Evolutionary conservation across 495 filamentous ascomycete genomes (phyloP).

Genomic region (Physcia stellaris): DNA sequence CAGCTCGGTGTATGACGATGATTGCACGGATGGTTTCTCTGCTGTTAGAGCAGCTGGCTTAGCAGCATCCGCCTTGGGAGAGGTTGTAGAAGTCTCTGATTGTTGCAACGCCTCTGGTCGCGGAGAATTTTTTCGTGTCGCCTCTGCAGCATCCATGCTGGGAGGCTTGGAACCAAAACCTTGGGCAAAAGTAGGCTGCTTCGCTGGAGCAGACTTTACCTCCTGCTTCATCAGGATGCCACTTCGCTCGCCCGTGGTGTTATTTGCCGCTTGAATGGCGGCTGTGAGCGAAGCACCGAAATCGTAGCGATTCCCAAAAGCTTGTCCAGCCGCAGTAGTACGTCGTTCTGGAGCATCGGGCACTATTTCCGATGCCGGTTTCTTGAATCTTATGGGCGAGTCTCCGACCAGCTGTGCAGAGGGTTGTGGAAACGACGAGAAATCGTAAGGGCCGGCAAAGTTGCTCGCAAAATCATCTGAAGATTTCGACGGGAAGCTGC

Average conservation of each 20-base stretch:
- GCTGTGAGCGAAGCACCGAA: slow-evolving; percentile 78
- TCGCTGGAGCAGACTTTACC: slow-evolving; percentile 29
- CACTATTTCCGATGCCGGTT: slow-evolving; percentile 19
- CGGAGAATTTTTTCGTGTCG: background rate
- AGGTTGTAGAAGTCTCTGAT: background rate
- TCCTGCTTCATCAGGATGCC: slow-evolving; percentile 5
- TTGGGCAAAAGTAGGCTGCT: slow-evolving; percentile 18
- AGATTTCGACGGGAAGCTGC: slow-evolving; percentile 45
- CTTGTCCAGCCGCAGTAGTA: slow-evolving; percentile 53
- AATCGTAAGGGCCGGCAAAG: slow-evolving; percentile 37
- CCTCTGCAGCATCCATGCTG: background rate
- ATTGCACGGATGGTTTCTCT: slow-evolving; percentile 58
- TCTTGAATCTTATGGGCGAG: slow-evolving; percentile 32
- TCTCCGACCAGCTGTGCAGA: slow-evolving; percentile 21
- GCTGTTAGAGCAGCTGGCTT: slow-evolving; percentile 37
- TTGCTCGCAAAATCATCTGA: too few relatives aligned
- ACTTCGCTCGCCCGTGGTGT: slow-evolving; percentile 8
- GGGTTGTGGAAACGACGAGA: slow-evolving; percentile 41
- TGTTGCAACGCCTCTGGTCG: background rate
- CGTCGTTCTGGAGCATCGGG: slow-evolving; percentile 35
- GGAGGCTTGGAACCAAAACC: background rate
- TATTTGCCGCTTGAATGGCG: slow-evolving; percentile 38
- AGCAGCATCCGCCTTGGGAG: slow-evolving; percentile 7
- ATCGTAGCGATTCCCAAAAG: slow-evolving; percentile 85
- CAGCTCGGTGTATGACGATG: slow-evolving; percentile 81